Conservation (phyloP, 2,329 filamentous ascomycete genomes). For the Dichotomopilus funicola region DNA sequence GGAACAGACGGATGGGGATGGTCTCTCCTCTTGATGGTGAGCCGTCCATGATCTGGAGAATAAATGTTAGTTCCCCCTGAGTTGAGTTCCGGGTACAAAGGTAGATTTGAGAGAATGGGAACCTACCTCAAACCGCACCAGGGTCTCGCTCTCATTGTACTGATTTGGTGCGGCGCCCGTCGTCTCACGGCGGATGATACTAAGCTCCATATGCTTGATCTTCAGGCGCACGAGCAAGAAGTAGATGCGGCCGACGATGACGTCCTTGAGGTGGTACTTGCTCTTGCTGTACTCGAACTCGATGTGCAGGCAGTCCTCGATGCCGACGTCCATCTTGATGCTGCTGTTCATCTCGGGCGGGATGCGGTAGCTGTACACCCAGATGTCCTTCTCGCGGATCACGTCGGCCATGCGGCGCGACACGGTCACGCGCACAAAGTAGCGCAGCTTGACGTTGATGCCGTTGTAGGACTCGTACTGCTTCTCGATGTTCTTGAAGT, state of each 20-base stretch:
- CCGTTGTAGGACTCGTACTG: slow-evolving; percentile 99
- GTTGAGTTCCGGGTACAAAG: neutral
- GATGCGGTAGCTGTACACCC: slow-evolving; percentile 98
- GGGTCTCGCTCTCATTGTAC: slow-evolving; percentile 98
- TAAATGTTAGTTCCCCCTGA: neutral
- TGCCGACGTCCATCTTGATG: slow-evolving; percentile 99
- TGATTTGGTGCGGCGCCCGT: slow-evolving; percentile 96
- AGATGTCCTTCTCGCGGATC: slow-evolving; percentile 97
- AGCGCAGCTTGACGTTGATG: slow-evolving; percentile 98
- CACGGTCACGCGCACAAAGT: slow-evolving; percentile 96
- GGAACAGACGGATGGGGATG: slow-evolving; percentile 93
- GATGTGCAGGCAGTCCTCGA: slow-evolving; percentile 98
- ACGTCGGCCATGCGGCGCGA: slow-evolving; percentile 96
- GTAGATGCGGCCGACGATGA: slow-evolving; percentile 97
- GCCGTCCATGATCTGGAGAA: slow-evolving; percentile 84
- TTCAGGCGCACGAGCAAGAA: slow-evolving; percentile 94
- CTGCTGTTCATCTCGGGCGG: slow-evolving; percentile 96
- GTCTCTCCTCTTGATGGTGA: slow-evolving; percentile 93
- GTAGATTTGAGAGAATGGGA: neutral
- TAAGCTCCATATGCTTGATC: slow-evolving; percentile 99
- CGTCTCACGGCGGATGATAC: slow-evolving; percentile 93
- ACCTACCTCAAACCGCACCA: slow-evolving; percentile 85
- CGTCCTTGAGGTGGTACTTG: slow-evolving; percentile 98
- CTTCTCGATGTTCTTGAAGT: slow-evolving; percentile 99
- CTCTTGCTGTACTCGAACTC: slow-evolving; percentile 99